Conservation (phyloP, 108 stramenopile genomes). For the Asterionellopsis glacialis region DNA sequence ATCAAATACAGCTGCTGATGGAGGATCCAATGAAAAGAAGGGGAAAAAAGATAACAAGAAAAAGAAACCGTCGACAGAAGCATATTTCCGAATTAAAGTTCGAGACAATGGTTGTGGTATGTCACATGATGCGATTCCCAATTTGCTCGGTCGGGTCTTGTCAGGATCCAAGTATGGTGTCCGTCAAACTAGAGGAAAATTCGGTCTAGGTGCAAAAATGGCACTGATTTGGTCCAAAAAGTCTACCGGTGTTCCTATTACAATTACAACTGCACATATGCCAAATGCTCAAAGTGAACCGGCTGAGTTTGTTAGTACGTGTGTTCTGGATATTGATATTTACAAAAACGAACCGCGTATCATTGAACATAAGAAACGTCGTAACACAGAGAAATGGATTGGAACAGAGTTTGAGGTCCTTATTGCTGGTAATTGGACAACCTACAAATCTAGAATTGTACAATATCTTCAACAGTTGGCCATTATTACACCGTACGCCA, state of each 20-base stretch:
- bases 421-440: conserved; percentile 90
- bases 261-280: conserved; percentile 56
- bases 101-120: conserved; percentile 96
- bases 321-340: conserved; percentile 94
- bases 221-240: conserved; percentile 97
- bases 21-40: conserved; percentile 14
- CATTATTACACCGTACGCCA: conserved; percentile 95
- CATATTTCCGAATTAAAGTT: conserved; percentile 83
- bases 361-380: conserved; percentile 60
- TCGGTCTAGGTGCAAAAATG: conserved; percentile 97
- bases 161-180: conserved; percentile 95
- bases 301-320: conserved; percentile 39
- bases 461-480: conserved; percentile 94
- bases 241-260: conserved; percentile 88
- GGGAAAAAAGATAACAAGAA: conserved; percentile 17
- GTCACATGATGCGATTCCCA: conserved; percentile 86
- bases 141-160: conserved; percentile 89
- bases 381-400: conserved; percentile 59
- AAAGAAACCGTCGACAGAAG: conserved; percentile 34
- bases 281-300: not conserved
- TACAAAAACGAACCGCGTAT: conserved; percentile 86
- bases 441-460: conserved; percentile 85
- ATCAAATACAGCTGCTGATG: conserved; percentile 1
- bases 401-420: conserved; percentile 87
- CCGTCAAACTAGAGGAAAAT: conserved; percentile 94